A percentile compares a stretch with the other conserved stretches of the same genome.
These are phyloP conservation scores for Boletus rubroflammeus DNA, from an alignment of 768 basidiomycete species.

Conservation along the genomic window DNA sequence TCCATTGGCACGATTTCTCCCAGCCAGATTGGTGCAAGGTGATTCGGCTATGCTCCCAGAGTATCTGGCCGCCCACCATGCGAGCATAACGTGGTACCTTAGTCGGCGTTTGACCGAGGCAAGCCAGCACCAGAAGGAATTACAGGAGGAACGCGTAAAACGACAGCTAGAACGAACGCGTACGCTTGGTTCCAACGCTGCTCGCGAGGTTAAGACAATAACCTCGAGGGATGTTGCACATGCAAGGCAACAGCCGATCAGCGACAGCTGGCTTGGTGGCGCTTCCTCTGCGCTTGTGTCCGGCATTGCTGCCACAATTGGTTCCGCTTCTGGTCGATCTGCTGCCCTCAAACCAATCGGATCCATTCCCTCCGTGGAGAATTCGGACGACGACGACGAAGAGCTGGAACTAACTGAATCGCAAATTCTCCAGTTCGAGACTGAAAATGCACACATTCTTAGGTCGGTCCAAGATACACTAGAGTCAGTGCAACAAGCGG, in stretches of 20 bases:
- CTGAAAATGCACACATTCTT: constrained; percentile 85
- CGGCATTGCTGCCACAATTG: constrained; percentile 59
- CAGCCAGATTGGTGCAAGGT: constrained; percentile 63
- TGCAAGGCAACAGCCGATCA: constrained; percentile 16
- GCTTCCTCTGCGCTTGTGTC: constrained; percentile 52
- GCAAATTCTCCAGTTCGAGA: constrained; percentile 90
- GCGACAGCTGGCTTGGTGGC: constrained; percentile 59
- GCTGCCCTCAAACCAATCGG: constrained; percentile 26
- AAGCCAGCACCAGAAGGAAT: constrained; percentile 74
- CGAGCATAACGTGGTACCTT: constrained; percentile 91
- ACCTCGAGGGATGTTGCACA: constrained; percentile 30
- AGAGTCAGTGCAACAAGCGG: constrained; percentile 87
- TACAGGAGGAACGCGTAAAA: constrained; percentile 93
- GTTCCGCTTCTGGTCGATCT: constrained; percentile 38
- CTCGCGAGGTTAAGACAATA: constrained; percentile 55
- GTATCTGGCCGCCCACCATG: constrained; percentile 82
- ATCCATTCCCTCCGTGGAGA: constrained; percentile 35
- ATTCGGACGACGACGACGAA: constrained; percentile 66
- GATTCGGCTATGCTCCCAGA: constrained; percentile 51
- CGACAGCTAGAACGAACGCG: constrained; percentile 81
- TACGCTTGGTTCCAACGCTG: constrained; percentile 79
- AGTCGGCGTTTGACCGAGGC: constrained; percentile 75
- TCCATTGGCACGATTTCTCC: constrained; percentile 66
- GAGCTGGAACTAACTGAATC: constrained; percentile 80
- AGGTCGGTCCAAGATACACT: constrained; percentile 82